Conservation (phyloP, 192 early-diverging fungal genomes). For the Coemansia sp. region DNA sequence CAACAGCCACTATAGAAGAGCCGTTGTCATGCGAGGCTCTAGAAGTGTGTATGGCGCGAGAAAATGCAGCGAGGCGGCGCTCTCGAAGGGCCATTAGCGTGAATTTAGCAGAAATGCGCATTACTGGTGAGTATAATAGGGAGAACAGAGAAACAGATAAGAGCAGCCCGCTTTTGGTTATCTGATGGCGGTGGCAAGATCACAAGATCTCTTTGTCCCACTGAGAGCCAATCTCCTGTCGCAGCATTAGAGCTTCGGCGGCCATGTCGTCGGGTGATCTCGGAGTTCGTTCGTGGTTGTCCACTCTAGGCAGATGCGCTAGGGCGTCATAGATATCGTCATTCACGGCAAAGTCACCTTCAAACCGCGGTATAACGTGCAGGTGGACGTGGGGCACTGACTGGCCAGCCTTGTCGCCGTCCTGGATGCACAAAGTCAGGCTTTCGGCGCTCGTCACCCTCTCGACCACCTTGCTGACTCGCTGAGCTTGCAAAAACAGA, state of each 20-base stretch:
- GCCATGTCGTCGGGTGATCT: slow-evolving; percentile 80
- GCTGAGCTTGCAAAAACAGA: slow-evolving; percentile 77
- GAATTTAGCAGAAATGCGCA: not conserved
- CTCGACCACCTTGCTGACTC: slow-evolving; percentile 72
- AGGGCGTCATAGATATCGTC: slow-evolving; percentile 87
- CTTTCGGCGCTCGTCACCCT: slow-evolving; percentile 64
- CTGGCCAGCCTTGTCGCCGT: slow-evolving; percentile 72
- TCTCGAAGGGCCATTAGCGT: not conserved
- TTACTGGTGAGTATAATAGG: not conserved
- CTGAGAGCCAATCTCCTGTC: slow-evolving; percentile 23
- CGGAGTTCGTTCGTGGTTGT: slow-evolving; percentile 69
- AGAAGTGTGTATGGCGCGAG: not conserved
- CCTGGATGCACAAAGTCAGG: slow-evolving; percentile 78
- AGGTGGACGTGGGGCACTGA: slow-evolving; percentile 89
- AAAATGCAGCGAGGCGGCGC: not conserved
- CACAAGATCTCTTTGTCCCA: slow-evolving; percentile 2
- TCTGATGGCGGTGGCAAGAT: not conserved
- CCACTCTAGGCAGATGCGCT: slow-evolving; percentile 35
- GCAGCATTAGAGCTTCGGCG: slow-evolving; percentile 27
- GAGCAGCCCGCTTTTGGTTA: too few relatives aligned
- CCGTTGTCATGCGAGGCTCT: not conserved
- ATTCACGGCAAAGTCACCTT: slow-evolving; percentile 78
- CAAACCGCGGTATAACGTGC: slow-evolving; percentile 82
- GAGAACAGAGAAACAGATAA: slow-evolving; percentile 6
- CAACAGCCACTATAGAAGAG: not conserved